Base-by-base conservation (phyloP, 148 eudicot species). In the Amaranthus cruentus region DNA sequence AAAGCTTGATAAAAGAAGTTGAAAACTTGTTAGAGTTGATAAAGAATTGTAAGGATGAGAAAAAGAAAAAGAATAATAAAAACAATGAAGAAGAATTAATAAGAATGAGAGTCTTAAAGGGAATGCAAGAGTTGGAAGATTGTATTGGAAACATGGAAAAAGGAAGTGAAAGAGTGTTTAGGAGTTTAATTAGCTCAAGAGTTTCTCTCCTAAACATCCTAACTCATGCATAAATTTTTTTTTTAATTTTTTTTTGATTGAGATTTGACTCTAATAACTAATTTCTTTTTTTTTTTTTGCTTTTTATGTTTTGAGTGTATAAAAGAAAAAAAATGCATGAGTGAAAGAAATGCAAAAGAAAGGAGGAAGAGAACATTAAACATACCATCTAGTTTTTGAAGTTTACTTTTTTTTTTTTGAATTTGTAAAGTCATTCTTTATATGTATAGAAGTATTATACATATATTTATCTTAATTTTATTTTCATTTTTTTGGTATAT, bases 121-220 rank as follows among this genome's bases (percentile, higher is more conserved):
- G 59, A 62, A 86, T 93, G 94, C 71, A 80, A 49, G 86, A 82
- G 4, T 47, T 90, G 87, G 98, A 93, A 52, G 91, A 87, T 51
- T 85, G 90, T 69, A 75, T 89, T 63, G 79, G 73, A 47, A 87
- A 81, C 62, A 86, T 93, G 83, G 98, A 93, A 76, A 75, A 61
- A 69, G 77, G 84, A n/a, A 87, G 90, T 79, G 96, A 90, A 61
- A 90, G 78, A 77, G 92, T 87, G 71, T 90, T 93, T 64, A 87
- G 98, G 87, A 89, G 96, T 67, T 85, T 90, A 77, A 85, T 93
- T 48, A 86, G 86, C 46, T 85, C 93, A 2, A 84, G 98, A 68
- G 98, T 93, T 70, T 89, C 98, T 52, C 80, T 93, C 6, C 94
- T 93, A 14, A 93, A 93, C 80, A 83, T 93, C 55, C 84, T 88